Evolutionary conservation across 805 yeast species (phyloP), one percentile per base, ranked within the genome.

Genomic region (Pichia scutulata): DNA sequence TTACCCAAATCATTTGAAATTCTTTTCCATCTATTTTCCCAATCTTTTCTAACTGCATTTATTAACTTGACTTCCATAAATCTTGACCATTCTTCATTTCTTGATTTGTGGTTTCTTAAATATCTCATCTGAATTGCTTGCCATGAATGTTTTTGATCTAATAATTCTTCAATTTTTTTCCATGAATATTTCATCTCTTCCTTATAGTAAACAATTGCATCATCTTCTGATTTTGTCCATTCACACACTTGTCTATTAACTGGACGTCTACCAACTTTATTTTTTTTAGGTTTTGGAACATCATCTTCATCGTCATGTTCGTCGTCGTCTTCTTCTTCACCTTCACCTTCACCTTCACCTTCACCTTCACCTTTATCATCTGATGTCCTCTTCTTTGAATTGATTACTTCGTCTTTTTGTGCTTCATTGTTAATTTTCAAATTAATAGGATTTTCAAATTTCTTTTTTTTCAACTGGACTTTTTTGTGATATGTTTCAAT

Each of bases 101-200:
- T 56, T 9, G 67, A 58, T 50, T 69, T 69, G 49, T 71, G 70
- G 39, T 67, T 61, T 10, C 77, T 62, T 41, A 73, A 59, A 52
- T 73, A 73, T 46, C 76, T 57, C 77, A 73, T 73, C 57, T 73
- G 77, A 36, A 73, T 68, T 2, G 76, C 74, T 55, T 72, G 76
- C 75, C 75, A 71, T 16, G 73, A 57, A 52, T 72, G 75, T 44
- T 63, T 57, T 14, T 58, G 47, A 12, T 63, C 62, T 18, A 69
- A 49, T 26, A 64, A 55, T 28, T 55, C 55, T 28, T 70, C 70
- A 41, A 72, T 70, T 45, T 62, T 61, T 40, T 66, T 66, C 76
- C 76, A 72, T 21, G 74, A 62, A 41, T 62, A 61, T 26, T 62
- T 58, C 55, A 62, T 51, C 46, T 60, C 64, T 54, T 73, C 76